A percentile compares a stretch with the other conserved stretches of the same genome.
phyloP scores from a whole-genome alignment of 1,284 basidiomycete species.

The Sparassis latifolia region DNA sequence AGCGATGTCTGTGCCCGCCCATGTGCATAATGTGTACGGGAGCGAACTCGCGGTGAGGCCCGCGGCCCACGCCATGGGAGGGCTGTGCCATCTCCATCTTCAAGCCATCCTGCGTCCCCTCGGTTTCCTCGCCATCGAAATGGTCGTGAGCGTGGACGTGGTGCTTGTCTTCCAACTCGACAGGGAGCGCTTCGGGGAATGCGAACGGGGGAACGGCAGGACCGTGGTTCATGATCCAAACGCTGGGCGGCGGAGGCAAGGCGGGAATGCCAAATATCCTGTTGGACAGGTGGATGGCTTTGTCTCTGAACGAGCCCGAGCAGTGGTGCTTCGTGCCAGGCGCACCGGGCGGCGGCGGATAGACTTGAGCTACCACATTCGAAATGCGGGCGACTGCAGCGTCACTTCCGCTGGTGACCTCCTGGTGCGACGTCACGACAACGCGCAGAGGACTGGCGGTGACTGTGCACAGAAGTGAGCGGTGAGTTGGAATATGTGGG shows the following conservation, averaged over 20 bases:
- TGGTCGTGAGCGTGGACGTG: too few relatives aligned
- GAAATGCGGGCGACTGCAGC: not conserved
- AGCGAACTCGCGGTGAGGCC: not conserved
- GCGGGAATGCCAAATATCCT: slow-evolving; percentile 6
- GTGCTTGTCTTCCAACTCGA: not conserved
- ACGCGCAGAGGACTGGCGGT: slow-evolving; percentile 6
- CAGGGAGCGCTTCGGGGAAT: not conserved
- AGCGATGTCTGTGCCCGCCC: slow-evolving; percentile 16
- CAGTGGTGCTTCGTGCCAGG: slow-evolving; percentile 1
- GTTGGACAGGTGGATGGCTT: slow-evolving; percentile 1
- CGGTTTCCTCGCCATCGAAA: not conserved
- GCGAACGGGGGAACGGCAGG: not conserved
- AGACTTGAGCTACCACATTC: not conserved
- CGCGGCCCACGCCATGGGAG: not conserved
- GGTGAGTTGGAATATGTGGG: not conserved
- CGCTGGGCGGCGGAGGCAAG: not conserved
- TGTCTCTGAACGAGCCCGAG: slow-evolving; percentile 2
- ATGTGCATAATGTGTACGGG: slow-evolving; percentile 8
- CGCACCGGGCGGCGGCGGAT: not conserved
- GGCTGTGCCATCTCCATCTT: not conserved
- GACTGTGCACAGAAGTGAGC: not conserved
- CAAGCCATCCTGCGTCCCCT: not conserved
- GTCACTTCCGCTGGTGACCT: not conserved
- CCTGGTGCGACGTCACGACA: slow-evolving; percentile 5
- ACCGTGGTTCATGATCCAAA: not conserved